Evolutionary conservation across 192 early-diverging fungal species (phyloP).

Genomic region (Podochytrium sp.): DNA sequence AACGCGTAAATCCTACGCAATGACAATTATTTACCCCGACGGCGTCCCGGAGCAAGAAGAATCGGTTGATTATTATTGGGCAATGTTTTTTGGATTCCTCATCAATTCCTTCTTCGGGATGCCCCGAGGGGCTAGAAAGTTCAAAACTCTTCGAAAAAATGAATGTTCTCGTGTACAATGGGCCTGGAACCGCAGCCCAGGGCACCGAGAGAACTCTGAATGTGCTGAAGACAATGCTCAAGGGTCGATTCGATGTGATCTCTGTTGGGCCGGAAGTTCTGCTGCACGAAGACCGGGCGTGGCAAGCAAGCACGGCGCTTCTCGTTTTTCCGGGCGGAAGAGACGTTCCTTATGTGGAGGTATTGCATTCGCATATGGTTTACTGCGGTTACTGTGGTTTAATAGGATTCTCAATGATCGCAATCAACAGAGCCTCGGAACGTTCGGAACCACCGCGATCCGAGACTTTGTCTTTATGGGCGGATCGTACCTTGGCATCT

Average conservation of each 20-base stretch:
- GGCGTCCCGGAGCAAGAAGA: no score
- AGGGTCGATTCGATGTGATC: slow-evolving; percentile 87
- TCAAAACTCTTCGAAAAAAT: slow-evolving; percentile 34
- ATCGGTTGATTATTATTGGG: no score
- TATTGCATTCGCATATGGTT: no score
- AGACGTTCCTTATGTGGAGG: slow-evolving; percentile 77
- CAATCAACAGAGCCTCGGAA: slow-evolving; percentile 49
- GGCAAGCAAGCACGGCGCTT: slow-evolving; percentile 84
- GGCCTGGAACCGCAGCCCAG: slow-evolving; percentile 70
- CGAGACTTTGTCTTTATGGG: slow-evolving; percentile 68
- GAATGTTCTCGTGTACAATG: slow-evolving; percentile 86
- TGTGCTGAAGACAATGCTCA: slow-evolving; percentile 78
- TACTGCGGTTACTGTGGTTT: background rate
- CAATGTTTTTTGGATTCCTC: no score
- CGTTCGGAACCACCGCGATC: slow-evolving; percentile 65
- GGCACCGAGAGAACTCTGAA: slow-evolving; percentile 65
- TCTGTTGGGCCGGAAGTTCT: slow-evolving; percentile 76
- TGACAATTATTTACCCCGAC: background rate
- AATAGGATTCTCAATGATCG: background rate
- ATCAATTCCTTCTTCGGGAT: no score
- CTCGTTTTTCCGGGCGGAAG: slow-evolving; percentile 90
- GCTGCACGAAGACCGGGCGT: slow-evolving; percentile 67
- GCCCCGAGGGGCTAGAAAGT: background rate
- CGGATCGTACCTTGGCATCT: slow-evolving; percentile 90
- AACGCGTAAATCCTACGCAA: no score